Base-by-base conservation (phyloP, 371 early-diverging fungal genomes). In the Apophysomyces ossiformis region DNA sequence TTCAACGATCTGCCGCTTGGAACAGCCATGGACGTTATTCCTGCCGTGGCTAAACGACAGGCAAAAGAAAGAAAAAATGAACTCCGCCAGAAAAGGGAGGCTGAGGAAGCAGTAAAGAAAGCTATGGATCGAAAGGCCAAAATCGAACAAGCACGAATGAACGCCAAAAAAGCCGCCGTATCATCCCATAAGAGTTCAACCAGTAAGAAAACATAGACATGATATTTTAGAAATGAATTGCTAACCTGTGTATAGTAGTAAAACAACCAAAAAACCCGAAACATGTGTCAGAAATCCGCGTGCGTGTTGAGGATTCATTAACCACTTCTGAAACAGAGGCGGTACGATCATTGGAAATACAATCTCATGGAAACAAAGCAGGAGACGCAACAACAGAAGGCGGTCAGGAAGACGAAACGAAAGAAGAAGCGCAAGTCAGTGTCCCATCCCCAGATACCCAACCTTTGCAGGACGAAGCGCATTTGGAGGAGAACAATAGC, bases 51-150 rank as follows among this genome's bases (percentile, higher is more conserved):
- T 7, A 50, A 57, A 56, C 63, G 63, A 8, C 56, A 56, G 5
- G 59, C 60, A 45, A 26, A 60, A 54, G 63, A 68, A 36, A 43
- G 59, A 9, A 60, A 63, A n/a, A 62, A 59, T 43, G 68, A 68
- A 26, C 18, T 26, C 18, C 43, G 46, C 18, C 46, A 58, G 15
- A 58, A 45, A 9, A 58, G 32, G 26, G 64, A 68, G 46, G 67
- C 62, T 9, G 67, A 67, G 18, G 60, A 60, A 39, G 60, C 64
- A 18, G 59, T 63, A 36, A 59, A 64, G 32, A 68, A 68, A 8
- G 60, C 68, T 8, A 57, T 59, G 56, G 68, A 63, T 16, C 58
- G 64, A 7, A 68, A 68, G 41, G 54, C 54, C 15, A 62, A 63
- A 21, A 68, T 60, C 12, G 64, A 56, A 32, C 26, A 39, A 37